A percentile compares a stretch with the other conserved stretches of the same genome.
These are phyloP conservation scores for Stellera chamaejasme DNA, from an alignment of 345 rosid species.

Conservation along the genomic window DNA sequence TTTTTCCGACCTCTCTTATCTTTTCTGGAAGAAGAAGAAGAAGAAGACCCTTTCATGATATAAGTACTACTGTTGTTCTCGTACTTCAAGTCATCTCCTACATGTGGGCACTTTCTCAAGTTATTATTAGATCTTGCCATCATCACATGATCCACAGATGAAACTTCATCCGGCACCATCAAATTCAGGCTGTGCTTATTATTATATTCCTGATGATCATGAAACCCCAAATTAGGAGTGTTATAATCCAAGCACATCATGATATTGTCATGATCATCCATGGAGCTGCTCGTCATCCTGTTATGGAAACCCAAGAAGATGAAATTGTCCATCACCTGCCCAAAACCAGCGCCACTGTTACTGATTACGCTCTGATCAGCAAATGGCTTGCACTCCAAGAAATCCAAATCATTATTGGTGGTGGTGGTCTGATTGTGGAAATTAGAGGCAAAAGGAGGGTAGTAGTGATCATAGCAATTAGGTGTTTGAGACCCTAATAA, in stretches of 20 bases:
- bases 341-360: conserved; percentile 14
- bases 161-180: conserved; percentile 49
- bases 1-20: conserved; percentile 42
- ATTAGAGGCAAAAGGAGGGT: conserved; percentile 31
- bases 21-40: conserved; percentile 28
- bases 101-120: conserved; percentile 26
- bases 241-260: conserved; percentile 24
- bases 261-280: conserved; percentile 1
- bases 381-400: conserved; percentile 54
- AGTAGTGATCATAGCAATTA: conserved; percentile 17
- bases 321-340: conserved; percentile 45
- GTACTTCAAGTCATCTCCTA: conserved; percentile 22
- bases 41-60: conserved; percentile 5
- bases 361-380: neutral
- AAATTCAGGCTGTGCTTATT: conserved; percentile 23
- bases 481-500: conserved; percentile 24
- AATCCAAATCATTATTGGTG: conserved; percentile 23
- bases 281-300: conserved; percentile 15
- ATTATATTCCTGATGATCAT: conserved; percentile 16
- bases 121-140: neutral
- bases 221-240: conserved; percentile 26
- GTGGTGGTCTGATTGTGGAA: conserved; percentile 19
- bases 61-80: conserved; percentile 15
- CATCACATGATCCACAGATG: conserved; percentile 20
- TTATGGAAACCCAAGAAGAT: conserved; percentile 21